phyloP scores from a whole-genome alignment of 177 flowering plant species.

The Tripterygium wilfordii region DNA sequence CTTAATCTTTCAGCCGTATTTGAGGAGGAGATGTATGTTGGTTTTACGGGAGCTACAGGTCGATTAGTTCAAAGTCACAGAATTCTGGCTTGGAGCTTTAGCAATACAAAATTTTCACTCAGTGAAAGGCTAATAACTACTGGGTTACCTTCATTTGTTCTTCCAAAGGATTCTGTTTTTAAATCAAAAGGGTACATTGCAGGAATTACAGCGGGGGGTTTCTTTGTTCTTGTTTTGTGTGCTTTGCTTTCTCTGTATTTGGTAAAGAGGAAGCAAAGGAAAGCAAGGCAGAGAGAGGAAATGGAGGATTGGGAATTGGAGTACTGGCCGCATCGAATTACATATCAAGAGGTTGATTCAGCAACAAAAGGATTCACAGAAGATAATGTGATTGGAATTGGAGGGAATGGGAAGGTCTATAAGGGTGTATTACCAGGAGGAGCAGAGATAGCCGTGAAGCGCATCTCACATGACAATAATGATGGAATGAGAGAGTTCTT shows the following conservation, averaged over 20 bases:
- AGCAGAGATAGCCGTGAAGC: conserved; percentile 58
- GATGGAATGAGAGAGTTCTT: conserved; percentile 51
- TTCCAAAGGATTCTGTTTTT: conserved; percentile 22
- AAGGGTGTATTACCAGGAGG: conserved; percentile 57
- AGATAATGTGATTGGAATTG: conserved; percentile 62
- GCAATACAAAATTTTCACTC: conserved; percentile 45
- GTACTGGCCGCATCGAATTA: conserved; percentile 81
- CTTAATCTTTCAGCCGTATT: conserved; percentile 46
- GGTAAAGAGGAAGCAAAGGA: conserved; percentile 17
- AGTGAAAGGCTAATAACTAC: conserved; percentile 40
- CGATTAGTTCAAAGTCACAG: conserved; percentile 42
- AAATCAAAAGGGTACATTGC: conserved; percentile 38
- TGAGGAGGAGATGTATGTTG: conserved; percentile 71
- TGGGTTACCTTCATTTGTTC: conserved; percentile 60
- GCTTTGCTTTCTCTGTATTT: conserved; percentile 15
- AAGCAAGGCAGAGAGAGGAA: conserved; percentile 26
- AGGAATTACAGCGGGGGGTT: conserved; percentile 30
- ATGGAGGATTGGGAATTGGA: conserved; percentile 84
- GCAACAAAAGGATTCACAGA: conserved; percentile 60
- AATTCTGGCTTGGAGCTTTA: conserved; percentile 75
- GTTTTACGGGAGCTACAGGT: conserved; percentile 67
- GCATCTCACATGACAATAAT: conserved; percentile 37
- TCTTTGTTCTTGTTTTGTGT: conserved; percentile 13
- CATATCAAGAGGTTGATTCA: conserved; percentile 38
- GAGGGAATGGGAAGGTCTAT: conserved; percentile 76